Evolutionary conservation across 805 yeast genomes (phyloP), one percentile per base, ranked within the genome.

Genomic region (Yarrowia alimentaria): DNA sequence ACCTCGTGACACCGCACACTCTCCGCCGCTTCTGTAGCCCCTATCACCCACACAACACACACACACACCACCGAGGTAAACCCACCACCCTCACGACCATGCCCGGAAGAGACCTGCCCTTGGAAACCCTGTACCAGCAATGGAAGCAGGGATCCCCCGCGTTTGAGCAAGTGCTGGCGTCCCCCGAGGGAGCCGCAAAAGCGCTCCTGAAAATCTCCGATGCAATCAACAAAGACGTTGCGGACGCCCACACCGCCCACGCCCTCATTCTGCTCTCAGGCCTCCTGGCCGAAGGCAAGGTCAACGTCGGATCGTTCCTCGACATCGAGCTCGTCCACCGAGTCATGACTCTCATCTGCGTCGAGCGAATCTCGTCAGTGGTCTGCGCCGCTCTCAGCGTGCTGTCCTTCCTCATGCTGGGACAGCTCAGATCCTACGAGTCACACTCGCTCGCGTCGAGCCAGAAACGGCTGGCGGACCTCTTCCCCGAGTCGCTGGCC

Each of bases 151-250:
- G 30, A 6, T 43, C 50, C 3, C 50, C 50, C 20, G 37, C 28
- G 16, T 43, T 43, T 29, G 37, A 43, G 16, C 35, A 43, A 28
- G 22, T 43, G n/a, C 37, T 43, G 20, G 26, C 50, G 5, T 43
- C 50, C 17, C 50, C 50, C 13, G 50, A 43, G 9, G 50, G 50
- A 21, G 50, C 50, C n/a, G 50, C 50, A 1, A 43, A 43, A 21
- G 50, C 50, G 22, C 37, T 43, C 16, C 22, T 43, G 21, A 43
- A 43, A 17, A 43, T 43, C 35, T 43, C 50, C 12, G 50, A 43
- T 17, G 35, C 50, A 21, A 43, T 43, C 28, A 30, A 30, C 37
- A 43, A 43, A 19, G 35, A 30, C 10, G 50, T 43, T 5, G 50
- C 50, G n/a, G 50, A 43, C 8, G 37, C 35, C 28, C 50, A 43